Conservation (phyloP, 2,329 filamentous ascomycete genomes). For the Alternaria gaisen region DNA sequence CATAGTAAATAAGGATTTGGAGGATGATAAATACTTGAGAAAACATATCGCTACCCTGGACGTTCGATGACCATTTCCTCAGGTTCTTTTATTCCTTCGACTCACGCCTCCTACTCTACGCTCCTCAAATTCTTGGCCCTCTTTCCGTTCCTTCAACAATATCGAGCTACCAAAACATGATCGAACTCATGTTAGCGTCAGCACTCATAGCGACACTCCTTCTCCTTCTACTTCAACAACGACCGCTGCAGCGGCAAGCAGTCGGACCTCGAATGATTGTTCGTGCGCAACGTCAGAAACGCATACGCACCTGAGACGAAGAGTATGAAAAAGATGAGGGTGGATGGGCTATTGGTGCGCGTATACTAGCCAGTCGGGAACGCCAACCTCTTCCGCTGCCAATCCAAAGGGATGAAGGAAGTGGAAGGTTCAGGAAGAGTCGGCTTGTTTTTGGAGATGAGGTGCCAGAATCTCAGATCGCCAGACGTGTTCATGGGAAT, state of each 20-base stretch:
- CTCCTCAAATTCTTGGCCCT: not conserved
- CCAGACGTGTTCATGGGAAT: too few relatives aligned
- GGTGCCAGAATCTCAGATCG: too few relatives aligned
- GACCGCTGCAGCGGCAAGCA: not conserved
- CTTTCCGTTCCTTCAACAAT: too few relatives aligned
- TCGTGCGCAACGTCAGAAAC: not conserved
- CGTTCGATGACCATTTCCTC: not conserved
- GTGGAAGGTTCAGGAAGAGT: too few relatives aligned
- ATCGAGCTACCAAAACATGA: not conserved
- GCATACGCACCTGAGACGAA: not conserved
- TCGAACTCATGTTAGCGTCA: not conserved
- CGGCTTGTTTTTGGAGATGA: too few relatives aligned
- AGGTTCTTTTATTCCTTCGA: not conserved
- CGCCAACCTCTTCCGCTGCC: too few relatives aligned
- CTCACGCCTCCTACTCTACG: rapidly evolving
- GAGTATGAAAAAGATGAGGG: not conserved
- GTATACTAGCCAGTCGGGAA: not conserved
- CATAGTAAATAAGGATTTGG: too few relatives aligned
- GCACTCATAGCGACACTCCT: not conserved
- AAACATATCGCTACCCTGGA: not conserved
- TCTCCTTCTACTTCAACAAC: not conserved
- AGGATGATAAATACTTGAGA: too few relatives aligned
- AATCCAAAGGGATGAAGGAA: too few relatives aligned
- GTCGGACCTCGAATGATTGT: rapidly evolving
- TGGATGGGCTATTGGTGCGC: not conserved